Evolutionary conservation across 305 asterid species (phyloP).

Genomic region (Solanum hybrid): DNA sequence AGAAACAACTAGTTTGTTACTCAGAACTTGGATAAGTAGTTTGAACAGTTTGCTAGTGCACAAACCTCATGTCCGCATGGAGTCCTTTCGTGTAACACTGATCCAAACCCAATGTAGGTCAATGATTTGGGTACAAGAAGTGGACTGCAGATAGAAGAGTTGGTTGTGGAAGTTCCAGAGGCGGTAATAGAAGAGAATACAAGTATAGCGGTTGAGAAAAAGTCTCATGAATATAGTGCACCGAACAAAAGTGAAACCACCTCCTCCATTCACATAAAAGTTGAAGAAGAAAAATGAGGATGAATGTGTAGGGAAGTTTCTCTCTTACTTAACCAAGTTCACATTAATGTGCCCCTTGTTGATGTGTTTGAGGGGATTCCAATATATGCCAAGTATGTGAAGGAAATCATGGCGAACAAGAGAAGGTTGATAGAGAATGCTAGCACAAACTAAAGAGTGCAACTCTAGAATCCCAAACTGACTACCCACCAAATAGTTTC

Average conservation of each 20-base stretch:
- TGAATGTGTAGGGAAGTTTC: neutral
- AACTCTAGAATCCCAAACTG: neutral
- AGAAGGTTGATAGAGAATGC: neutral
- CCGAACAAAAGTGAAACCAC: neutral
- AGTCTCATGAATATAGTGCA: neutral
- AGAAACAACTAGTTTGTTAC: neutral
- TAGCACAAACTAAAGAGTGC: neutral
- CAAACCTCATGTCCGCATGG: neutral
- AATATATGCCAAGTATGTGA: neutral
- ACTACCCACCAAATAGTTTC: neutral
- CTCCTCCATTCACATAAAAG: neutral
- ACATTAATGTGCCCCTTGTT: neutral
- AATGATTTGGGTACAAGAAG: neutral
- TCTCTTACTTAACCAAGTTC: neutral
- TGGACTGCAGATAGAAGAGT: neutral
- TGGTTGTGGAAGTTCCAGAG: neutral
- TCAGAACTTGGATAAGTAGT: neutral
- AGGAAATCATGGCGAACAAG: neutral
- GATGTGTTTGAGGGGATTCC: neutral
- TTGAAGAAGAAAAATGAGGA: neutral
- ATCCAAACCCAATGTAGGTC: neutral
- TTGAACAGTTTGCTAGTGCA: neutral
- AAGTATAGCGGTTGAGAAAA: no score
- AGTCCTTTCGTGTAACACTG: neutral
- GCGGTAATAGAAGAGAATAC: neutral